A percentile compares a stretch with the other conserved stretches of the same genome.
phyloP scores from a whole-genome alignment of 179 eudicot genomes.

The Dionaea muscipula region DNA sequence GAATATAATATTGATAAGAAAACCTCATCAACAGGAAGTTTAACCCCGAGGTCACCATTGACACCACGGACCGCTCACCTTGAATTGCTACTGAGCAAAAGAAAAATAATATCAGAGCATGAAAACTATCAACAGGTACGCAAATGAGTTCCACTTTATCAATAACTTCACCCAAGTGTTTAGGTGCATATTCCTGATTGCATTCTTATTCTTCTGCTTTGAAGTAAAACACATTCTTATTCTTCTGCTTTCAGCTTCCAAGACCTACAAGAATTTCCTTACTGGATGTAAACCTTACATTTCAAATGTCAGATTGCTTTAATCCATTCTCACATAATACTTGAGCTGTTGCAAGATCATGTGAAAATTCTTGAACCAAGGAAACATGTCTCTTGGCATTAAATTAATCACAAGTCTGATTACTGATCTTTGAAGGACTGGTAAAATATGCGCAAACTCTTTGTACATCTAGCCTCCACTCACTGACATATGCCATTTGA shows the following conservation, averaged over 20 bases:
- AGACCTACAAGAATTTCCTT: too few relatives aligned
- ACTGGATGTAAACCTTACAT: too few relatives aligned
- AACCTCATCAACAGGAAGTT: constrained; percentile 52
- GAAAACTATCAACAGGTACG: constrained; percentile 79
- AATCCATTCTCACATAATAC: too few relatives aligned
- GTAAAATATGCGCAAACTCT: too few relatives aligned
- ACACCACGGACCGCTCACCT: constrained; percentile 82
- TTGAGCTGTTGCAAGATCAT: not conserved
- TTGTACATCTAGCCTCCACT: too few relatives aligned
- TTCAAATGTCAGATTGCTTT: not conserved
- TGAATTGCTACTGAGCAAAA: constrained; percentile 54
- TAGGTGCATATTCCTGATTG: too few relatives aligned
- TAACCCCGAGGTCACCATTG: constrained; percentile 82
- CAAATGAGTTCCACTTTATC: not conserved
- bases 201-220: too few relatives aligned
- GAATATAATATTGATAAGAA: constrained; percentile 36
- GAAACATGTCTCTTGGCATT: not conserved
- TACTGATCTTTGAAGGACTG: too few relatives aligned
- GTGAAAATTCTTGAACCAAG: constrained; percentile 1
- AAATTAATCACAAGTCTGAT: too few relatives aligned
- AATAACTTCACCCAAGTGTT: not conserved
- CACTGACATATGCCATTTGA: too few relatives aligned
- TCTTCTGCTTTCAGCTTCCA: too few relatives aligned
- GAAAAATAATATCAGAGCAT: constrained; percentile 57
- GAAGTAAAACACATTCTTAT: too few relatives aligned